A percentile compares a stretch with the other conserved stretches of the same genome.
phyloP scores from a whole-genome alignment of 1,139 yeast genomes.

The Yamadazyma diddensiae region DNA sequence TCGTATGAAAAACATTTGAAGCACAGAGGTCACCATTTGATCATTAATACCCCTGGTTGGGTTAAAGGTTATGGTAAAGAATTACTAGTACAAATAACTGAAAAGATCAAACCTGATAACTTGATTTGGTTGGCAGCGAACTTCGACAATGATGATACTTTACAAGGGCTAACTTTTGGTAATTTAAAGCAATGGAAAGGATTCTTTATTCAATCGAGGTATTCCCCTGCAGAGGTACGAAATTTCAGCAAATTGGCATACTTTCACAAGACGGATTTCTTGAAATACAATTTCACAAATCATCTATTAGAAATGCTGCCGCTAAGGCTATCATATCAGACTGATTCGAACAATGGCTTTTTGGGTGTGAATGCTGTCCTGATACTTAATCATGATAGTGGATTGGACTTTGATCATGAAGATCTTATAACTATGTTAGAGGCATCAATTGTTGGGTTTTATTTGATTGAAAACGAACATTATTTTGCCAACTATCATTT shows the following conservation, averaged over 20 bases:
- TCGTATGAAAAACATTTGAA: constrained; percentile 25
- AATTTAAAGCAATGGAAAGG: constrained; percentile 25
- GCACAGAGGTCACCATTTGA: constrained; percentile 38
- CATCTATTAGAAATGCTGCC: constrained; percentile 53
- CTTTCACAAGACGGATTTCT: constrained; percentile 41
- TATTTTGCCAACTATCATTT: constrained; percentile 9
- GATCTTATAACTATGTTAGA: constrained; percentile 49
- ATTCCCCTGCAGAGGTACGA: constrained; percentile 53
- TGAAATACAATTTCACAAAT: constrained; percentile 40
- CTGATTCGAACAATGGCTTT: constrained; percentile 17
- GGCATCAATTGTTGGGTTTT: constrained; percentile 52
- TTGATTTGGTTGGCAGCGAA: constrained; percentile 36
- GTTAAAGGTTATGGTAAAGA: constrained; percentile 83
- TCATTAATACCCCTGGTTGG: constrained; percentile 93
- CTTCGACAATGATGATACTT: constrained; percentile 24
- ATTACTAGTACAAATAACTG: constrained; percentile 50
- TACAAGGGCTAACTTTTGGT: constrained; percentile 21
- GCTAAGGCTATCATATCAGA: constrained; percentile 42
- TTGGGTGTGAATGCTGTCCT: constrained; percentile 38
- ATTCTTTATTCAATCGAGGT: constrained; percentile 29
- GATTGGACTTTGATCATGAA: constrained; percentile 23
- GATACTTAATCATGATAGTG: constrained; percentile 31
- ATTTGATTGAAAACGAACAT: constrained; percentile 25
- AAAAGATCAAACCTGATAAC: constrained; percentile 50
- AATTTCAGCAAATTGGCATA: constrained; percentile 49